These are phyloP conservation scores for Cercospora zeina DNA, from an alignment of 2,329 filamentous ascomycete genomes.

Conservation along the genomic window DNA sequence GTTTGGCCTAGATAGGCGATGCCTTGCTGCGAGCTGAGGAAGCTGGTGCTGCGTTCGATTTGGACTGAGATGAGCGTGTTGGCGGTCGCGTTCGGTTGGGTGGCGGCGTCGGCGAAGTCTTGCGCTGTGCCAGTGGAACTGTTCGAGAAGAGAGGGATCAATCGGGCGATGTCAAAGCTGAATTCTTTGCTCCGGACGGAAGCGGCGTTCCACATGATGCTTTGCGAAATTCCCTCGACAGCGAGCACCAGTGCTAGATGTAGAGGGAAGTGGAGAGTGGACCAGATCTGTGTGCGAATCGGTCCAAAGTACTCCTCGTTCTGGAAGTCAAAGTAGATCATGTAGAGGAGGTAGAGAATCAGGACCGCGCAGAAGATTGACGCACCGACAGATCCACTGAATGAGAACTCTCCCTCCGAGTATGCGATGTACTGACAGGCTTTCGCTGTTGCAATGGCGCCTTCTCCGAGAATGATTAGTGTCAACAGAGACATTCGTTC, in stretches of 20 bases:
- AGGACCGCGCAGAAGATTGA: conserved; percentile 40
- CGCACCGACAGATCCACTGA: conserved; percentile 34
- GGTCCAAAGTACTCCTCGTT: conserved; percentile 31
- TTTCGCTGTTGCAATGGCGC: conserved; percentile 43
- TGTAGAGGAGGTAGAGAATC: conserved; percentile 38
- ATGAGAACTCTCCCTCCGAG: conserved; percentile 22
- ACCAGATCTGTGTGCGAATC: conserved; percentile 33
- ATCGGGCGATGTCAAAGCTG: conserved; percentile 2
- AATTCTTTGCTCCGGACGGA: conserved; percentile 19
- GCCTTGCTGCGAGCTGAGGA: conserved; percentile 8
- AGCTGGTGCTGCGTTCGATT: conserved; percentile 7
- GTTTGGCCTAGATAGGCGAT: conserved; percentile 15
- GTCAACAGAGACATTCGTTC: conserved; percentile 44
- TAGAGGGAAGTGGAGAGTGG: conserved; percentile 33
- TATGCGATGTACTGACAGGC: conserved; percentile 41
- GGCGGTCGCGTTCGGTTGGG: conserved; percentile 15
- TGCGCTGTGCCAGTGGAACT: background rate
- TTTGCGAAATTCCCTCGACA: conserved; percentile 35
- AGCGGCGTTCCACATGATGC: conserved; percentile 39
- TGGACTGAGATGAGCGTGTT: conserved; percentile 2
- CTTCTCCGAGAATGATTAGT: conserved; percentile 45
- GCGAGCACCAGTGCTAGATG: conserved; percentile 27
- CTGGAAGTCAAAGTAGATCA: conserved; percentile 34
- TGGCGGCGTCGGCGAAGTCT: conserved; percentile 10
- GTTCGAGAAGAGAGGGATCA: background rate